Evolutionary conservation across 1,284 basidiomycete species (phyloP).

Genomic region (Boletus hoseneyae): DNA sequence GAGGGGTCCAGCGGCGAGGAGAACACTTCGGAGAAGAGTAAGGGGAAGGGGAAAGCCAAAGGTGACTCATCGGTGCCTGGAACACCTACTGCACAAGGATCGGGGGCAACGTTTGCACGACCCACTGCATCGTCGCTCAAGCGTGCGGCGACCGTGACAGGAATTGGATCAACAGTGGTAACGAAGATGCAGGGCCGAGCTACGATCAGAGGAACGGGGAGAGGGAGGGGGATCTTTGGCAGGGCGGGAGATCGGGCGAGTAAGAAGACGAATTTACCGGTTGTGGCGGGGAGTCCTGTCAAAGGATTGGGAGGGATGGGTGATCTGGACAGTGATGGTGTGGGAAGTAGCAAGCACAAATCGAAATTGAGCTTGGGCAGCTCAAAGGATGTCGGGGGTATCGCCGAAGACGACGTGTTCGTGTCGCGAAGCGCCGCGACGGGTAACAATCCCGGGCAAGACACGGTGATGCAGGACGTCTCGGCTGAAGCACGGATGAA

Average conservation of each 20-base stretch:
- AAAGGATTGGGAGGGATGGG: slow-evolving; percentile 36
- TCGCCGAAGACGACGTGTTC: slow-evolving; percentile 32
- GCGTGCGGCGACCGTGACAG: slow-evolving; percentile 21
- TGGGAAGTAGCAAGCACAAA: background rate
- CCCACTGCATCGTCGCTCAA: slow-evolving; percentile 34
- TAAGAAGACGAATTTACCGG: slow-evolving; percentile 60
- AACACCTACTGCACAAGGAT: slow-evolving; percentile 1
- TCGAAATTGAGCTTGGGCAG: slow-evolving; percentile 1
- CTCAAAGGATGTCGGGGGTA: slow-evolving; percentile 5
- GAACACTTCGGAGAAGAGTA: slow-evolving; percentile 16
- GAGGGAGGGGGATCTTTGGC: slow-evolving; percentile 26
- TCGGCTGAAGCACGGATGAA: background rate
- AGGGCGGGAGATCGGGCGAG: slow-evolving; percentile 51
- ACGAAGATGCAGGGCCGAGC: slow-evolving; percentile 3
- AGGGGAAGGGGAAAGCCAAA: slow-evolving; percentile 21
- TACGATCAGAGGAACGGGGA: slow-evolving; percentile 11
- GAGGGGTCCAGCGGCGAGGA: slow-evolving; percentile 15
- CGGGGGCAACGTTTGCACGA: slow-evolving; percentile 22
- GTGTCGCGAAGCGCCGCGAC: background rate
- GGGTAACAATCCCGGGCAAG: background rate
- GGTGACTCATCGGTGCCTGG: slow-evolving; percentile 21
- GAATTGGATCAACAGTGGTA: slow-evolving; percentile 3
- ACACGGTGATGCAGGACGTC: slow-evolving; percentile 4
- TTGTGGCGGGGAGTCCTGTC: slow-evolving; percentile 54
- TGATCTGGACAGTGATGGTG: slow-evolving; percentile 1